Base-by-base conservation (phyloP, 2,329 filamentous ascomycete species). In the Fusarium neocosmosporiellum region DNA sequence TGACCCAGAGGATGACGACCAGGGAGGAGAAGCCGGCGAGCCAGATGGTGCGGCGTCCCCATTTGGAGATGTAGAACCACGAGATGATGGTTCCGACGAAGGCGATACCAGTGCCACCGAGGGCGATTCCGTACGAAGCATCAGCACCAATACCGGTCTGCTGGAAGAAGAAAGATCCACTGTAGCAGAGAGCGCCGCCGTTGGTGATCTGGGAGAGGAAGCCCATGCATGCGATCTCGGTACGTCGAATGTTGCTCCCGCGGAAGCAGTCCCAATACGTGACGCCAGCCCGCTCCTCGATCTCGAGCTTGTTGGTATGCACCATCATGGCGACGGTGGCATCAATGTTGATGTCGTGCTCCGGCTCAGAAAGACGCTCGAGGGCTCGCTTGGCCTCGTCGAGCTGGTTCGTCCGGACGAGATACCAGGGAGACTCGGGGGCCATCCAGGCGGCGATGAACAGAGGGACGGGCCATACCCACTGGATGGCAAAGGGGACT, bases 191-290 rank as follows among this genome's bases (percentile, higher is more conserved):
- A 16, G 82, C 80, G 41, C 81, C 80, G 16, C 85, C 82, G 63
- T 82, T 79, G 7, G 82, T 82, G 71, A 84, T 83, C 68, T 87
- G 85, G 2, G 80, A 82, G 39, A 83, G 65, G 74, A 84, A 84
- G 18, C 79, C 73, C 78, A 84, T 80, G 72, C 81, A 82, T 27
- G 82, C 82, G 61, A 87, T 84, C 74, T 86, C 83, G 5, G 85
- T 86, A 48, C 85, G 83, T 43, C 84, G 83, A 3, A 82, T 79
- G 74, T 88, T 84, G 18, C 82, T 82, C 29, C 86, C 86, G 13
- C 79, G 79, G 82, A 88, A 88, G 67, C 83, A 85, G 70, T 88
- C 86, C 63, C 75, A 71, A 67, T 87, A 86, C 1, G 72, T 78
- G 14, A 80, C 81, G 3, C 85, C 85, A 0, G 71, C 69, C 1